Evolutionary conservation across 257 asterid genomes (phyloP).

Genomic region (Jacaranda copaia): DNA sequence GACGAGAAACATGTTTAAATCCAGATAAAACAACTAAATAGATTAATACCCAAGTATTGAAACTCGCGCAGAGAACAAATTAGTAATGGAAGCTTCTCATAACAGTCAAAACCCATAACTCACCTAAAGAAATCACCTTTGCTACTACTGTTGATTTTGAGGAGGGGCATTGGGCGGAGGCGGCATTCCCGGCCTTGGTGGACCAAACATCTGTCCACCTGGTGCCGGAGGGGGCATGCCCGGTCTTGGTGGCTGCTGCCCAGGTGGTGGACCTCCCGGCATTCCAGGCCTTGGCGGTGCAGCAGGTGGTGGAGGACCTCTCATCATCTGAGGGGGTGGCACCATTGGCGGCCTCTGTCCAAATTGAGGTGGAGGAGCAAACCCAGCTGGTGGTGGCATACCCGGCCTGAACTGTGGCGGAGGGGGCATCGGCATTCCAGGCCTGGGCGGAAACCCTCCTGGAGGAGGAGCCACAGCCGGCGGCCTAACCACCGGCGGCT

Average conservation of each 20-base stretch:
- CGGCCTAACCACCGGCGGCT: slow-evolving; percentile 66
- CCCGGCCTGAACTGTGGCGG: slow-evolving; percentile 68
- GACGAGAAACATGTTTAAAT: not conserved
- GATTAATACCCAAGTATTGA: not conserved
- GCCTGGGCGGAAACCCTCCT: slow-evolving; percentile 48
- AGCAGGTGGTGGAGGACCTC: slow-evolving; percentile 87
- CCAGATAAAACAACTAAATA: not conserved
- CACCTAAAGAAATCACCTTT: slow-evolving; percentile 34
- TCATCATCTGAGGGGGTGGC: slow-evolving; percentile 83
- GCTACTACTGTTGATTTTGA: slow-evolving; percentile 70
- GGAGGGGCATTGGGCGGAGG: slow-evolving; percentile 81
- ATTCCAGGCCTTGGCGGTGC: slow-evolving; percentile 82
- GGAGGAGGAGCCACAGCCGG: slow-evolving; percentile 66
- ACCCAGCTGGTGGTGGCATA: slow-evolving; percentile 62
- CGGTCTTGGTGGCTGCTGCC: slow-evolving; percentile 70
- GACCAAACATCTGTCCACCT: slow-evolving; percentile 76
- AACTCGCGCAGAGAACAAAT: not conserved
- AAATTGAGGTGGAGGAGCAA: slow-evolving; percentile 70
- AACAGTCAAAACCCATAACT: not conserved
- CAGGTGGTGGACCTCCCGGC: slow-evolving; percentile 74
- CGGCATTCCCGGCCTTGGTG: slow-evolving; percentile 94
- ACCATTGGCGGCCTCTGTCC: slow-evolving; percentile 79
- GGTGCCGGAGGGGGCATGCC: slow-evolving; percentile 81
- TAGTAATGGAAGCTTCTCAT: not conserved
- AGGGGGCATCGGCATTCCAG: slow-evolving; percentile 68